Percentiles rank a stretch among this genome's conserved stretches.
These are phyloP conservation scores for Trichoderma atrobrunneum DNA, from an alignment of 2,329 filamentous ascomycete species.

Conservation along the genomic window DNA sequence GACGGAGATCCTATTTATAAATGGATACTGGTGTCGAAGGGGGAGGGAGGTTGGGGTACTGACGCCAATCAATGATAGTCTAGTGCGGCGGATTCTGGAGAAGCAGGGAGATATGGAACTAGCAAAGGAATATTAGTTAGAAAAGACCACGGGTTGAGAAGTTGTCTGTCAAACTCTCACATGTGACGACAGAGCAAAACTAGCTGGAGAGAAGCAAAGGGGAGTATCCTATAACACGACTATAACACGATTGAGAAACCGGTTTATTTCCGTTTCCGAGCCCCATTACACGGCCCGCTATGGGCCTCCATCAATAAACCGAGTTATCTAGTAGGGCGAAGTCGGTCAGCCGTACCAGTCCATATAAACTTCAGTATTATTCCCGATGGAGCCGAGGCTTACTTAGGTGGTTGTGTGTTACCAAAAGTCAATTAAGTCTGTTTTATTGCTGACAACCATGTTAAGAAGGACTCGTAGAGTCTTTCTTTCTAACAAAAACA, in stretches of 20 bases:
- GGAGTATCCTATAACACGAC: background rate
- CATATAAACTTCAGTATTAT: background rate
- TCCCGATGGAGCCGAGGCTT: background rate
- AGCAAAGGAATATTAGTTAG: background rate
- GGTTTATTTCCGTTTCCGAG: background rate
- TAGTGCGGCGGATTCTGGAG: background rate
- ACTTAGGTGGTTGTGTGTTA: background rate
- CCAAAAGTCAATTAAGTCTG: background rate
- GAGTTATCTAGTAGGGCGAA: background rate
- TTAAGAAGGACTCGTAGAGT: background rate
- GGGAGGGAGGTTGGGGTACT: background rate
- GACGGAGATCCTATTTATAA: background rate
- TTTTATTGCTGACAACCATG: background rate
- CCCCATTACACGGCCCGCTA: background rate
- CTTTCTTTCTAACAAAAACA: background rate
- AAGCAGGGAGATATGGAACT: background rate
- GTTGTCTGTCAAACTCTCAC: background rate
- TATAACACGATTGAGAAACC: background rate
- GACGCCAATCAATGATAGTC: background rate
- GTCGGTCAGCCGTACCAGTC: background rate
- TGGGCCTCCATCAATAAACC: background rate
- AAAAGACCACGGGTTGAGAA: background rate
- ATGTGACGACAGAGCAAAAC: background rate
- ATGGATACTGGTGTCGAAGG: background rate
- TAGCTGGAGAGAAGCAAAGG: background rate